Evolutionary conservation across 306 rosid species (phyloP), one percentile per base, ranked within the genome.

Genomic region (Cyamopsis tetragonoloba): DNA sequence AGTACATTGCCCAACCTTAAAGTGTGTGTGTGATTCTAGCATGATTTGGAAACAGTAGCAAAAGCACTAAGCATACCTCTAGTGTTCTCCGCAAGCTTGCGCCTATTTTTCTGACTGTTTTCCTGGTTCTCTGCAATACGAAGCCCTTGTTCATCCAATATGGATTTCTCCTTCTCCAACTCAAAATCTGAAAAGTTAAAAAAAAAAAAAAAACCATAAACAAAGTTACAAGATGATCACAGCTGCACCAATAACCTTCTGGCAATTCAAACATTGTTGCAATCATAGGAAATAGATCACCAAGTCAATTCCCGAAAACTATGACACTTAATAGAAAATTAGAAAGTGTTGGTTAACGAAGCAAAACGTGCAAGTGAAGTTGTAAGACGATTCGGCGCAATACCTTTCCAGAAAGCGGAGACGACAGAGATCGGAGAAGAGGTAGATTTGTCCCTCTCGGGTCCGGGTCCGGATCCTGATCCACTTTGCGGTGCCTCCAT

Each of bases 71-170:
- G 14, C 61, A 51, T 64, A 90, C 99, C 96, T 93, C 95, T 79
- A 59, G 96, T 86, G 83, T 86, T 93, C 79, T 93, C 99, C 1
- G 97, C 96, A 68, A 93, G 99, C 89, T 93, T 93, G 71, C 97
- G 92, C 32, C 97, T 76, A 68, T 93, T 93, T 76, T 90, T 93
- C 87, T 86, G 97, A 87, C 99, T 93, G 73, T 90, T 93, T 49
- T 93, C 99, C 81, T 93, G 99, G 74, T 93, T 93, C 68, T 90
- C 97, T 2, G 96, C 95, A 71, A 93, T 90, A 49, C 88, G 85
- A 67, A 90, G 91, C 75, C 99, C 97, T 77, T 93, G 99, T 55
- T 90, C 97, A 80, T 93, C 99, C 87, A 93, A 58, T 24, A 84
- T 61, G 5, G 85, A 78, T 74, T 86, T 90, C 81, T 90, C 99